Conservation (phyloP, 176 grass and related monocot species). For the Cenchrus americanus region DNA sequence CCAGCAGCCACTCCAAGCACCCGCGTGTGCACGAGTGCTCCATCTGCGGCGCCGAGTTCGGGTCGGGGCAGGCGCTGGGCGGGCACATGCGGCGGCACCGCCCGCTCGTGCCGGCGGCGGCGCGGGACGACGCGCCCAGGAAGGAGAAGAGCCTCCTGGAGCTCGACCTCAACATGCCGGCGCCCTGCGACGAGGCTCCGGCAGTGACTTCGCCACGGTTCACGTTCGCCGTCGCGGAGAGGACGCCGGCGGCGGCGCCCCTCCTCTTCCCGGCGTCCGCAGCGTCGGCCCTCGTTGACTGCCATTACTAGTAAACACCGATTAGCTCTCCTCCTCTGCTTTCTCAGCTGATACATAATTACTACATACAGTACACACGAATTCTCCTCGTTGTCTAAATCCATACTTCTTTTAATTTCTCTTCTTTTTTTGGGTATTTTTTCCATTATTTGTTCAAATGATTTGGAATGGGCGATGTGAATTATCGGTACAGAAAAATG, state of each 20-base stretch:
- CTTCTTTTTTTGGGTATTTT: conserved; percentile 1
- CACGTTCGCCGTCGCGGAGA: conserved; percentile 18
- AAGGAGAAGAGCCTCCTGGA: conserved; percentile 75
- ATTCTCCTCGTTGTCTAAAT: conserved; percentile 17
- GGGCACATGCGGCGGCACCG: conserved; percentile 95
- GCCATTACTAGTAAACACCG: conserved; percentile 68
- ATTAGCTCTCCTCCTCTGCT: conserved; percentile 21
- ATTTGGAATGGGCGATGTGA: conserved; percentile 52
- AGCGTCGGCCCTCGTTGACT: conserved; percentile 72
- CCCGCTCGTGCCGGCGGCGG: conserved; percentile 49
- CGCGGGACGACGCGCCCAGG: conserved; percentile 35
- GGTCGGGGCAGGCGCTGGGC: conserved; percentile 88
- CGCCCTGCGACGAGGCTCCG: conserved; percentile 42
- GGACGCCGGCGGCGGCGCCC: conserved; percentile 10
- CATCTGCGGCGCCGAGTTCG: conserved; percentile 83
- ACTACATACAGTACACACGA: background rate
- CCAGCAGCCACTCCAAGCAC: conserved; percentile 32
- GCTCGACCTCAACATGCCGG: conserved; percentile 90
- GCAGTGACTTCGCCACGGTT: conserved; percentile 12
- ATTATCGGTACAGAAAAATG: conserved; percentile 42
- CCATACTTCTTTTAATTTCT: background rate
- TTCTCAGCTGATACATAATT: conserved; percentile 8
- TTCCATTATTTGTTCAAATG: conserved; percentile 46
- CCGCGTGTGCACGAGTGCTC: conserved; percentile 77
- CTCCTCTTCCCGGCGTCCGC: conserved; percentile 48